Evolutionary conservation across 768 basidiomycete genomes (phyloP).

Genomic region (Collybiopsis confluens): DNA sequence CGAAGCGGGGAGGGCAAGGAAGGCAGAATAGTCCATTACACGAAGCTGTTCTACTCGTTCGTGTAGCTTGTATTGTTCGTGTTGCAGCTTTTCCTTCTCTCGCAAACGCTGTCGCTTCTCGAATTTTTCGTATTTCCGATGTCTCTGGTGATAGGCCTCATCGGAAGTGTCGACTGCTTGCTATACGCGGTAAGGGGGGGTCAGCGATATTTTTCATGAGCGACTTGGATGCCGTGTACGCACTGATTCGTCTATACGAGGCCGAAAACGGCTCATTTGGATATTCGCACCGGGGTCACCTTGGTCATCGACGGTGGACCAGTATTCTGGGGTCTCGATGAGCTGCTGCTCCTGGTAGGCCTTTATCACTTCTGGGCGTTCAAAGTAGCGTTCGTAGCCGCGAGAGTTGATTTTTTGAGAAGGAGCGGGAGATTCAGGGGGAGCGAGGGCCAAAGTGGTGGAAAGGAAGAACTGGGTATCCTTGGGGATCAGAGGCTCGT

Average conservation of each 20-base stretch:
- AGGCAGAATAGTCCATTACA: constrained; percentile 67
- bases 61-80: constrained; percentile 89
- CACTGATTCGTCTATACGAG: constrained; percentile 67
- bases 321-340: constrained; percentile 79
- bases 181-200: no score
- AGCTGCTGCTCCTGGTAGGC: constrained; percentile 63
- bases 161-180: constrained; percentile 66
- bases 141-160: constrained; percentile 73
- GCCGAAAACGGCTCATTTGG: constrained; percentile 52
- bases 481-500: constrained; percentile 65
- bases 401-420: constrained; percentile 44
- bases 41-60: constrained; percentile 83
- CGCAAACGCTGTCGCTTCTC: constrained; percentile 82
- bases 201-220: neutral
- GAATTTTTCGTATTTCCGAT: constrained; percentile 81
- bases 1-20: constrained; percentile 56
- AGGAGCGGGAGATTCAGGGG: constrained; percentile 26
- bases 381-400: constrained; percentile 72
- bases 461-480: constrained; percentile 67
- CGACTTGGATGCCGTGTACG: constrained; percentile 22
- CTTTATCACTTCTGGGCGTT: constrained; percentile 69
- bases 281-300: constrained; percentile 38
- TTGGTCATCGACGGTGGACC: constrained; percentile 40
- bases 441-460: constrained; percentile 56
- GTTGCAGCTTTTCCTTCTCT: constrained; percentile 89